A percentile compares a stretch with the other conserved stretches of the same genome.
These are phyloP conservation scores for Nicotiana otophora DNA, from an alignment of 257 asterid species.

Conservation along the genomic window DNA sequence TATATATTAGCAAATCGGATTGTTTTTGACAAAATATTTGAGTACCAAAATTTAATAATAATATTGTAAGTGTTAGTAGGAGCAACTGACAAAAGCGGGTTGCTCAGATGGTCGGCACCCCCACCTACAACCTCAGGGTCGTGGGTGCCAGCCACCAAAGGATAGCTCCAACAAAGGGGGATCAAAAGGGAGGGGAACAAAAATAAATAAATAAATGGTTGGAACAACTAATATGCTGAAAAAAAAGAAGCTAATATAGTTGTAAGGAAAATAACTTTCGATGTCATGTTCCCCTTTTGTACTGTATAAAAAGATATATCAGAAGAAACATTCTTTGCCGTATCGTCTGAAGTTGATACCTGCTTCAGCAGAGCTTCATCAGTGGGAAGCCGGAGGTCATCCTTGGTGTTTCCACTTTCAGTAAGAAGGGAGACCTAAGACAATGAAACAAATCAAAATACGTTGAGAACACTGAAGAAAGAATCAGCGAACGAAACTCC, in stretches of 20 bases:
- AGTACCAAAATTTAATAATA: neutral
- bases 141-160: no score
- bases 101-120: no score
- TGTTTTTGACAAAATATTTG: neutral
- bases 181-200: no score
- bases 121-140: no score
- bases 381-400: constrained; percentile 70
- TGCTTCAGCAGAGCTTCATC: constrained; percentile 64
- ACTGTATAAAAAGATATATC: neutral
- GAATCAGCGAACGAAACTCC: neutral
- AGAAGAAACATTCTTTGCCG: neutral
- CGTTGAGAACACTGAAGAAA: neutral
- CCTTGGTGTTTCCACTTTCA: constrained; percentile 71
- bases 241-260: neutral
- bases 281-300: neutral
- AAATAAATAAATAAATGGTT: no score
- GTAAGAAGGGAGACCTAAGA: constrained; percentile 71
- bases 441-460: neutral
- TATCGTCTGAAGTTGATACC: constrained; percentile 16
- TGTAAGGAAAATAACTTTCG: neutral
- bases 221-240: neutral
- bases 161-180: no score
- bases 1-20: neutral
- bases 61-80: no score
- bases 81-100: neutral